Base-by-base conservation (phyloP, 495 filamentous ascomycete species). In the Penicillium cosmopolitanum region DNA sequence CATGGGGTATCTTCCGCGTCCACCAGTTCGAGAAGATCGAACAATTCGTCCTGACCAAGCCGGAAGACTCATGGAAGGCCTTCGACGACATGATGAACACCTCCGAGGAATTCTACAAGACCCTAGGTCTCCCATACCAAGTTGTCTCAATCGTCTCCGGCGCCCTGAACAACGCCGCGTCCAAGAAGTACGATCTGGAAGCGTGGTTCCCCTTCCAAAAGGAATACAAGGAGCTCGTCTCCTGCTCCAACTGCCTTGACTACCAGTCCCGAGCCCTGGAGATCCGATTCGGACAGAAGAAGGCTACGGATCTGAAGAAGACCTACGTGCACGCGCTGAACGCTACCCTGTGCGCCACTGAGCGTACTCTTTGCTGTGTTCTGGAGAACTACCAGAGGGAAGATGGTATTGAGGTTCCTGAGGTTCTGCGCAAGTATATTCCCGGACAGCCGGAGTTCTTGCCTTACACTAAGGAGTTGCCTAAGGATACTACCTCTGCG, bases 21-120 rank as follows among this genome's bases (percentile, higher is more conserved):
- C 95, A 98, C 75, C 94, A 98, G 69, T 98, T 98, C 68, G 95
- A 97, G 75, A 98, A 98, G 86, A 84, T 96, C 50, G 93, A 98
- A 70, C 94, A 98, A 80, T 98, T 98, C 64, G 83, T 97, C 62
- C 82, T 97, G 64, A 93, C 92, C 16, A 92, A 96, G 66, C 96
- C 95, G 0, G 96, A 98, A 71, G 89, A 96, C 64, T 94, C 90
- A 21, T 98, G 94, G 95, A 83, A 94, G 69, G 86, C 86, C 44
- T 97, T 97, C 68, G 92, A 98, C 19, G 76, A 89, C 53, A 98
- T 98, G 95, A 92, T 98, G 64, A 73, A 75, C 16, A 89, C 83
- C 55, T 93, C 91, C 0, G 95, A 98, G 73, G 95, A 92, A 60
- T 98, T 98, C 72, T 98, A 97, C 78, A 80, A 94, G 78, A 92